phyloP scores from a whole-genome alignment of 2,329 filamentous ascomycete species.

The Microdochium paspali region DNA sequence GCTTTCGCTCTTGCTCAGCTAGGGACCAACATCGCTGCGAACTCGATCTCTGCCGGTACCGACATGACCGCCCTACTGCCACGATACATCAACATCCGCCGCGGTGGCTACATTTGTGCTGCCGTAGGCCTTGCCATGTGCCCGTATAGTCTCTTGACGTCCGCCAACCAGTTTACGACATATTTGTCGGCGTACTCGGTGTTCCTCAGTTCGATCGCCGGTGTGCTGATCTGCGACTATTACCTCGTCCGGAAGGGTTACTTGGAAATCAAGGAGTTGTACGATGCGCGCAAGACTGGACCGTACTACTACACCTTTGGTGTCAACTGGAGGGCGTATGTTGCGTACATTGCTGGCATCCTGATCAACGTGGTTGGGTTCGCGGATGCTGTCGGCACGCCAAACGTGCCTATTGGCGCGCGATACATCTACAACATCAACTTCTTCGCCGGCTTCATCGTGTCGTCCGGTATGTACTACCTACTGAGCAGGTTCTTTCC shows the following conservation, averaged over 20 bases:
- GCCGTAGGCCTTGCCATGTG: conserved; percentile 74
- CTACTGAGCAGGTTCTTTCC: conserved; percentile 59
- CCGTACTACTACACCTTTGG: conserved; percentile 70
- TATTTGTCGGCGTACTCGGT: conserved; percentile 89
- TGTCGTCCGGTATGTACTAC: conserved; percentile 61
- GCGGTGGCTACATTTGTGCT: conserved; percentile 81
- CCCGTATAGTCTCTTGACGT: conserved; percentile 70
- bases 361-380: conserved; percentile 89
- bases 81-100: conserved; percentile 73
- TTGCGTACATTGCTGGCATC: conserved; percentile 74
- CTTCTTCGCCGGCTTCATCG: conserved; percentile 77
- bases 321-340: conserved; percentile 76
- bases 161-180: conserved; percentile 76
- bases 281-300: conserved; percentile 55
- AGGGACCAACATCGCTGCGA: conserved; percentile 81
- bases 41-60: conserved; percentile 74
- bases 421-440: conserved; percentile 85
- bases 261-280: conserved; percentile 68
- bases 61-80: conserved; percentile 76
- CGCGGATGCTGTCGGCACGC: conserved; percentile 62
- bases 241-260: conserved; percentile 79
- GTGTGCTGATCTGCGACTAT: conserved; percentile 86
- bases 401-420: conserved; percentile 63
- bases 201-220: conserved; percentile 86
- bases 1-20: conserved; percentile 73